Conservation (phyloP, 805 yeast genomes). For the Yarrowia yakushimensis region DNA sequence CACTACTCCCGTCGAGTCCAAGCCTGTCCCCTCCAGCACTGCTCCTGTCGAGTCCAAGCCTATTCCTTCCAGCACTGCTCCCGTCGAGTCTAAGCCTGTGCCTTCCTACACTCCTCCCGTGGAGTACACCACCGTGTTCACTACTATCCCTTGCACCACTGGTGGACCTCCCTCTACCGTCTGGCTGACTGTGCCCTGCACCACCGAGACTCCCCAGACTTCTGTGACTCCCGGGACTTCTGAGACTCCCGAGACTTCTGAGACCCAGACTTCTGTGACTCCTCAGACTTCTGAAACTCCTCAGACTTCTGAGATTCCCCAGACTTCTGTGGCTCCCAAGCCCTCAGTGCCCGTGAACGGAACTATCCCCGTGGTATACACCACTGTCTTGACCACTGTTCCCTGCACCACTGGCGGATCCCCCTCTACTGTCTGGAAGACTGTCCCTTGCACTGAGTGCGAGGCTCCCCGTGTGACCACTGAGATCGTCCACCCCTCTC, state of each 20-base stretch:
- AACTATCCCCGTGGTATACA: not conserved
- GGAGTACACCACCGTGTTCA: not conserved
- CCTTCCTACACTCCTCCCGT: not conserved
- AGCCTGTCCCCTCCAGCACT: not conserved
- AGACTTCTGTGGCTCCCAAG: not conserved
- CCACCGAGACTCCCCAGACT: slow-evolving; percentile 1
- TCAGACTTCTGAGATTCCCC: not conserved
- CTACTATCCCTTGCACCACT: slow-evolving; percentile 3
- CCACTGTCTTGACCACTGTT: slow-evolving; percentile 6
- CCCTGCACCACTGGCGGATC: slow-evolving; percentile 20
- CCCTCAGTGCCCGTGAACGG: not conserved
- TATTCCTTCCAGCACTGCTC: not conserved
- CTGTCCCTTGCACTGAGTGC: slow-evolving; percentile 14
- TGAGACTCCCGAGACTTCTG: not conserved
- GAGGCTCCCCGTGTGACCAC: not conserved
- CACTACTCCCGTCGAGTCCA: not conserved
- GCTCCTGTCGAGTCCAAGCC: not conserved
- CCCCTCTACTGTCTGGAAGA: slow-evolving; percentile 5
- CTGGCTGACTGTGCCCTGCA: slow-evolving; percentile 1
- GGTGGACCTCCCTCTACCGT: not conserved
- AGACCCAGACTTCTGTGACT: not conserved
- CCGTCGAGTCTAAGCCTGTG: not conserved
- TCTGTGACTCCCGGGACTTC: not conserved
- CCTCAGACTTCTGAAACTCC: not conserved
- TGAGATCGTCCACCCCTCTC: not conserved